Percentiles rank a stretch among this genome's conserved stretches.
phyloP scores from a whole-genome alignment of 2,329 filamentous ascomycete genomes.

The Penicillium sp. region DNA sequence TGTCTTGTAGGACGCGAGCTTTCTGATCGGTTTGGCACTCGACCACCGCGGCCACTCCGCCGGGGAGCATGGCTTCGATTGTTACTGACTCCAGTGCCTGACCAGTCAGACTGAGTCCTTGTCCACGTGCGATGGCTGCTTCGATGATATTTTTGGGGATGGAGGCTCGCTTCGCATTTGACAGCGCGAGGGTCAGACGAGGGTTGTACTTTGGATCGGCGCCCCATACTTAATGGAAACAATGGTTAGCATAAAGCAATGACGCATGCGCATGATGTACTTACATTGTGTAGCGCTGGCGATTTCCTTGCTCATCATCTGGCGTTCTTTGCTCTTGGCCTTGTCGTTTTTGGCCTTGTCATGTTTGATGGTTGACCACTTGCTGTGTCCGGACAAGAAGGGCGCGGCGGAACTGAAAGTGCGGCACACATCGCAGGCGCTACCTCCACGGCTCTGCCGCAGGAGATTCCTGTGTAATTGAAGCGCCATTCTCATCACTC shows the following conservation, averaged over 20 bases:
- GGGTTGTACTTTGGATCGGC: conserved; percentile 73
- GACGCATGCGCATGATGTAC: conserved; percentile 38
- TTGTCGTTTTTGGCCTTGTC: conserved; percentile 85
- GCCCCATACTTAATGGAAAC: conserved; percentile 64
- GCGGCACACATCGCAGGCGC: conserved; percentile 40
- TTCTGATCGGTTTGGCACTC: conserved; percentile 86
- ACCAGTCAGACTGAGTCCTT: conserved; percentile 77
- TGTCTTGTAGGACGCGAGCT: conserved; percentile 69
- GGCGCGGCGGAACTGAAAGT: conserved; percentile 51
- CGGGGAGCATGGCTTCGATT: conserved; percentile 78
- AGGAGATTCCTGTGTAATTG: conserved; percentile 24
- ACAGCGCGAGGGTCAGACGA: conserved; percentile 71
- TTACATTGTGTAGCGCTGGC: conserved; percentile 69
- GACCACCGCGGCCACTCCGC: conserved; percentile 73
- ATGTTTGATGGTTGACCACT: conserved; percentile 96
- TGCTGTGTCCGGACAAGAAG: conserved; percentile 73
- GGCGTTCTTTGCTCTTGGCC: conserved; percentile 71
- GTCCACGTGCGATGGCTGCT: conserved; percentile 80
- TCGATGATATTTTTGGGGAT: conserved; percentile 86
- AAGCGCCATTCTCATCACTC: conserved; percentile 27
- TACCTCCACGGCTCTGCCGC: conserved; percentile 13
- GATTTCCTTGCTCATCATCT: conserved; percentile 70
- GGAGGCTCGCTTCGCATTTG: conserved; percentile 78
- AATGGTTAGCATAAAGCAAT: conserved; percentile 9
- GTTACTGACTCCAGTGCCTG: conserved; percentile 74